Evolutionary conservation across 2,329 filamentous ascomycete species (phyloP), one percentile per base, ranked within the genome.

Genomic region (Ilyonectria mors-panacis): DNA sequence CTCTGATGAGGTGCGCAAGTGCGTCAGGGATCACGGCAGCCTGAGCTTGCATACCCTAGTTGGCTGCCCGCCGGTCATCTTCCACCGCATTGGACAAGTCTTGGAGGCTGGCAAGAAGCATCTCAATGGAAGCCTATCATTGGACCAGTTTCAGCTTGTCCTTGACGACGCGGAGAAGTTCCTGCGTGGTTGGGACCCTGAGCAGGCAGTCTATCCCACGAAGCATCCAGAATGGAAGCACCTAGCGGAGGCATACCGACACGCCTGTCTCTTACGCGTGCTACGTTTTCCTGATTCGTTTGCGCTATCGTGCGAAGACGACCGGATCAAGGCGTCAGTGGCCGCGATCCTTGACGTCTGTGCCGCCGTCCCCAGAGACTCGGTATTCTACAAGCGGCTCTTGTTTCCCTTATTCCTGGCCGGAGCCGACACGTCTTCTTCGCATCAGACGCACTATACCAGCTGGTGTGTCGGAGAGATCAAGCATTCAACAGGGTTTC

Each of bases 341-440:
- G 39, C 70, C 0, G 67, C 74, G 0, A 75, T 78, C 4, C 39
- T 78, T 0, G 75, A 78, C 4, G 67, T 70, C 1, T 75, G 72
- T 26, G 75, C 77, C 1, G 54, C 48, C 0, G 69, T 77, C 13
- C 60, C 77, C 1, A 58, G 69, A 15, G 67, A 68, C 1, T 71
- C 73, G 1, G 65, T 63, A 6, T 78, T 78, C 10, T 76, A 73
- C 59, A 78, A 77, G 21, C 67, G 74, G 2, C 57, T 78, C 0
- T 58, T 78, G 1, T 77, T 77, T n/a, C 77, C 76, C 0, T 53
- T 78, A 1, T 78, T 78, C 8, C 35, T 78, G 0, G 75, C 77
- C 1, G 71, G 71, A 1, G 73, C 75, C 0, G 77, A 78, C 8
- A 76, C 76, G 0, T 66, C 63, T 2, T 67, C 73, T 0, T 53